Base-by-base conservation (phyloP, 352 stramenopile genomes). In the Globisporangium yorkense region DNA sequence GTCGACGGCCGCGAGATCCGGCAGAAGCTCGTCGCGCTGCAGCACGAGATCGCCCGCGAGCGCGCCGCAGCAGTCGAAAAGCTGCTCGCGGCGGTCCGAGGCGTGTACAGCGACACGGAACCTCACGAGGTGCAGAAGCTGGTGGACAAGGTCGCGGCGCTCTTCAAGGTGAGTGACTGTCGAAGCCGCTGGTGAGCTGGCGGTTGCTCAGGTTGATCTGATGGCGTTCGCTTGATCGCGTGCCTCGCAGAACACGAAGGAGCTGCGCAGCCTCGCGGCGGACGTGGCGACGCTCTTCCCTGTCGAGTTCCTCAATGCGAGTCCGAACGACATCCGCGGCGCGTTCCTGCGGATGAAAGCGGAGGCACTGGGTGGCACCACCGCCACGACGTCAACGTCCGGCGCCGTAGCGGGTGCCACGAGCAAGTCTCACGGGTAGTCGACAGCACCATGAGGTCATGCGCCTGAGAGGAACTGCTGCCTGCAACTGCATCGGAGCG, bases 231-330 rank as follows among this genome's bases (percentile, higher is more conserved):
- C 35, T 9, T 33, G 45, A 10, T 6, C 4, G 1, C 5, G 3
- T 51, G 45, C 3, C 45, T n/a, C 20, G 49, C 29, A 87, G 63
- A 94, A 81, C 63, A 88, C 88, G 10, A 88, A 87, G 44, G 88
- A 97, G 52, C 64, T 96, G 29, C 89, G 87, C 37, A 93, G 89
- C 56, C 73, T 96, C 12, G 77, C 80, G 1, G 87, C 88, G 6
- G 81, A 96, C 62, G 86, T 82, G 20, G 62, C 71, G 13, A 65
- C 68, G 15, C 59, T 95, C 33, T 96, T 96, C 47, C 87, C 87
- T 0, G 48, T 57, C 41, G 87, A 97, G 53, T 92, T 96, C 61
- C 65, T 92, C 41, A 86, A 89, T 49, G 84, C 77, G 0, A 67
- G 88, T 31, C 61, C 87, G 43, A 51, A 51, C 20, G 69, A 84